Percentiles rank a stretch among this genome's conserved stretches.
Conservation (phyloP, 805 yeast species). For the Pichia nakasei region DNA sequence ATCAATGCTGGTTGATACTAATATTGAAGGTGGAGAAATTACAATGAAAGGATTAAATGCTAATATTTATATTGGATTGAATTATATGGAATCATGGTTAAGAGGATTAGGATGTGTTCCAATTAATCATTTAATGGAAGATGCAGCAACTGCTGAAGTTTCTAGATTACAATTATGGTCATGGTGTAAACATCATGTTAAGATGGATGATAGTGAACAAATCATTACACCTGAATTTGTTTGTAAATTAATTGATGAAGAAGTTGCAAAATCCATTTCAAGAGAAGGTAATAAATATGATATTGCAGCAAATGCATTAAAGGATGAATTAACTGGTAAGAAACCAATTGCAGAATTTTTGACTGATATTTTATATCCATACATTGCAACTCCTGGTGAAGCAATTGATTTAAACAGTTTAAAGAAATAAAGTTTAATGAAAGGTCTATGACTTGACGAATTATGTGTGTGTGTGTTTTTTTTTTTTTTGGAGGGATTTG, state of each 20-base stretch:
- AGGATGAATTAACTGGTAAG: constrained; percentile 64
- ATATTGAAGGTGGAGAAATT: constrained; percentile 51
- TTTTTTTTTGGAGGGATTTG: no score
- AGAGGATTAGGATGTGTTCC: constrained; percentile 82
- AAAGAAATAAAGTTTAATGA: constrained; percentile 11
- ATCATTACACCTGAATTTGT: constrained; percentile 54
- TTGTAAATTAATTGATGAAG: constrained; percentile 47
- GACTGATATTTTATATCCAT: constrained; percentile 69
- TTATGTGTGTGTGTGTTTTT: no score
- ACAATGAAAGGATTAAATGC: constrained; percentile 65
- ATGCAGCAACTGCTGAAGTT: constrained; percentile 86
- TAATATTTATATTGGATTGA: constrained; percentile 66
- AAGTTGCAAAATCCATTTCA: constrained; percentile 43
- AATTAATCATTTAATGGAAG: constrained; percentile 79
- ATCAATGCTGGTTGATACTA: constrained; percentile 53
- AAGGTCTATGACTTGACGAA: no score
- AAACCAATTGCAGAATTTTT: constrained; percentile 64
- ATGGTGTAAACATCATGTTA: constrained; percentile 70
- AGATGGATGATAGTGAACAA: constrained; percentile 47
- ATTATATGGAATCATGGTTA: constrained; percentile 81
- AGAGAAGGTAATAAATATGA: constrained; percentile 59
- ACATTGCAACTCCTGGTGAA: constrained; percentile 42
- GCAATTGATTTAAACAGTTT: constrained; percentile 26
- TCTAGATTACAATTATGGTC: constrained; percentile 76
- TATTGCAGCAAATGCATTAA: constrained; percentile 61